Evolutionary conservation across 2,329 filamentous ascomycete species (phyloP).

Genomic region (Phaeosphaeriaceae sp.): DNA sequence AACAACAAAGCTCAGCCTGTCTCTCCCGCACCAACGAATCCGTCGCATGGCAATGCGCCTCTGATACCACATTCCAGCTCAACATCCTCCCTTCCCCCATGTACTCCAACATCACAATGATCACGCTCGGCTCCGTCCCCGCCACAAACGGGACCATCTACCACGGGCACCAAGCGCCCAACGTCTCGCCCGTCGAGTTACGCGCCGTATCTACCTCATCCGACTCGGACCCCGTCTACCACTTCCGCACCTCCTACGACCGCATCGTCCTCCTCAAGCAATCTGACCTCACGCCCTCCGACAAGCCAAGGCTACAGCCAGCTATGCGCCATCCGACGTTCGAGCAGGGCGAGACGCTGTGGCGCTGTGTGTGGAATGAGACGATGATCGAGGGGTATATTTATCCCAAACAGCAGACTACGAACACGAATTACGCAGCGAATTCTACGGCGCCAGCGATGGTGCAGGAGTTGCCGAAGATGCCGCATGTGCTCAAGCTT

Average conservation of each 20-base stretch:
- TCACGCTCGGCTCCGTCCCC: slow-evolving; percentile 17
- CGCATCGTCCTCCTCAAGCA: slow-evolving; percentile 29
- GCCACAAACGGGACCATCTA: slow-evolving; percentile 9
- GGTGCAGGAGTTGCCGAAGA: slow-evolving; percentile 2
- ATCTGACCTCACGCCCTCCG: slow-evolving; percentile 14
- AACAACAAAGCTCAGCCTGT: slow-evolving; percentile 36
- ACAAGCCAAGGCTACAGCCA: not conserved
- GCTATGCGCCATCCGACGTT: slow-evolving; percentile 10
- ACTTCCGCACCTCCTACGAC: slow-evolving; percentile 32
- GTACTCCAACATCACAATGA: slow-evolving; percentile 12
- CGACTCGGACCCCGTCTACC: slow-evolving; percentile 17
- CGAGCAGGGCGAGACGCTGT: slow-evolving; percentile 22
- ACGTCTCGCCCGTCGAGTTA: slow-evolving; percentile 19
- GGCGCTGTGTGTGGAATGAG: slow-evolving; percentile 38
- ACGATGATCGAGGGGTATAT: slow-evolving; percentile 34
- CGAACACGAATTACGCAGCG: not conserved
- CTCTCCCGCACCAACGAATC: slow-evolving; percentile 32
- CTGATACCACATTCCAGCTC: slow-evolving; percentile 23
- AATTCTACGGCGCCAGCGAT: not conserved
- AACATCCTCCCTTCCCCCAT: slow-evolving; percentile 24
- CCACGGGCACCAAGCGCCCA: slow-evolving; percentile 29
- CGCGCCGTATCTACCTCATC: not conserved
- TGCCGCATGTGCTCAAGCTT: slow-evolving; percentile 35
- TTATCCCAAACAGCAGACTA: slow-evolving; percentile 14
- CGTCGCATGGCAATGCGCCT: slow-evolving; percentile 33